Percentiles rank a stretch among this genome's conserved stretches.
phyloP scores from a whole-genome alignment of 768 basidiomycete genomes.

The Tricholoma flavovirens region DNA sequence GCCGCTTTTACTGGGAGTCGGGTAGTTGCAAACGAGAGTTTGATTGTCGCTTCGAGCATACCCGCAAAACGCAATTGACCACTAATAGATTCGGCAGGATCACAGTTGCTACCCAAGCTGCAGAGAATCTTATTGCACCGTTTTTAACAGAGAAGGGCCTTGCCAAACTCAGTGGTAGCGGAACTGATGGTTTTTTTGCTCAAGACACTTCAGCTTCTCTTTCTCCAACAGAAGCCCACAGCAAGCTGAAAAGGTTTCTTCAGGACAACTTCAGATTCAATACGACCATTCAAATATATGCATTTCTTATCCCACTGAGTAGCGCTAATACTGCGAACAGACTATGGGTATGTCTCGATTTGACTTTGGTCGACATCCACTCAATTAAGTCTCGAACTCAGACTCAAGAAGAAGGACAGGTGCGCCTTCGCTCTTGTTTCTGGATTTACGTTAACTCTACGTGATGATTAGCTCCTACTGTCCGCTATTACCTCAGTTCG shows the following conservation, averaged over 20 bases:
- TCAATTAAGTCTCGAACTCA: slow-evolving; percentile 13
- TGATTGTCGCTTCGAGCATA: slow-evolving; percentile 39
- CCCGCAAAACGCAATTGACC: slow-evolving; percentile 5
- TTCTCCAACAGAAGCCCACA: slow-evolving; percentile 44
- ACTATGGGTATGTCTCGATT: slow-evolving; percentile 32
- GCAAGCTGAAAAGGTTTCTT: slow-evolving; percentile 37
- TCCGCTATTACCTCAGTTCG: slow-evolving; percentile 33
- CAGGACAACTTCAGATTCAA: slow-evolving; percentile 38
- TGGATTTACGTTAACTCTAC: slow-evolving; percentile 4
- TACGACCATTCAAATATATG: slow-evolving; percentile 36
- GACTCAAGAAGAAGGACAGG: slow-evolving; percentile 49
- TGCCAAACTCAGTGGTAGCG: slow-evolving; percentile 35
- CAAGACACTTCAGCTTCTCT: slow-evolving; percentile 22
- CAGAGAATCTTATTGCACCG: slow-evolving; percentile 27
- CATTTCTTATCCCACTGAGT: slow-evolving; percentile 33
- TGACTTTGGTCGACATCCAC: background rate
- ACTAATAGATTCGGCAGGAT: slow-evolving; percentile 3
- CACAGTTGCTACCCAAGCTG: slow-evolving; percentile 4
- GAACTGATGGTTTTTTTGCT: slow-evolving; percentile 39
- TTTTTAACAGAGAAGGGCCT: slow-evolving; percentile 43
- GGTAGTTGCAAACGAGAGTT: slow-evolving; percentile 45
- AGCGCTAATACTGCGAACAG: slow-evolving; percentile 34
- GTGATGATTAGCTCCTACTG: slow-evolving; percentile 31
- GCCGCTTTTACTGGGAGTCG: slow-evolving; percentile 40
- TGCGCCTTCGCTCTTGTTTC: slow-evolving; percentile 17